Base-by-base conservation (phyloP, 2,329 filamentous ascomycete genomes). In the Furcasterigmium furcatum region DNA sequence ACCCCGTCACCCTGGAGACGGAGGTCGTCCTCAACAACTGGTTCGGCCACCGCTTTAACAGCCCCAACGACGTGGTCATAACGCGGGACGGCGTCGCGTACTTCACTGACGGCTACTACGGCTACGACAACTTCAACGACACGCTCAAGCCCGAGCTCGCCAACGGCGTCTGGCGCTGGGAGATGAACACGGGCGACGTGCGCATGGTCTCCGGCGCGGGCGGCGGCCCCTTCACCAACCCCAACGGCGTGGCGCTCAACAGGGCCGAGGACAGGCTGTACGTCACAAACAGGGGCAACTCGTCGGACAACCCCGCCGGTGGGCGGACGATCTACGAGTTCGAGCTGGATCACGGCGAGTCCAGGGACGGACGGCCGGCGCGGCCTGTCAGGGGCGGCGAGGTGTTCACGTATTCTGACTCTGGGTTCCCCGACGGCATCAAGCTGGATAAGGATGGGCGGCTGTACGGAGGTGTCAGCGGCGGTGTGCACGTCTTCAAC, bases 91-190 rank as follows among this genome's bases (percentile, higher is more conserved):
- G 46, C 6, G 46, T 54, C 8, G 50, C 50, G 7, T 52, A 44
- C 35, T 54, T 52, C 32, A 54, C 47, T 2, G 50, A 54, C 24
- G 52, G 52, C 2, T 54, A 52, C 24, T 54, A 54, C 21, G 50
- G 50, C 12, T 51, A 27, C 1, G 50, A 54, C 12, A 49, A 47
- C 32, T 54, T 54, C 44, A 54, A 54, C 18, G 47, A 54, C 21
- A 54, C 50, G 0, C 41, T 54, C 4, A 38, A 49, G 7, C 52
- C 52, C 2, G 52, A 54, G 38, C 14, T 54, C 4, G 47, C 50
- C 1, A 54, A 54, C 36, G 50, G 52, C 3, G 46, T 54, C 1
- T 54, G 47, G 52, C 25, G 47, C 10, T 54, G 50, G 52, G 42
- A 54, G 13, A 47, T 52, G 22, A 12, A 14, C 6, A 50, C 50